Evolutionary conservation across 805 yeast genomes (phyloP), one percentile per base, ranked within the genome.

Genomic region (Candida sithepensis): DNA sequence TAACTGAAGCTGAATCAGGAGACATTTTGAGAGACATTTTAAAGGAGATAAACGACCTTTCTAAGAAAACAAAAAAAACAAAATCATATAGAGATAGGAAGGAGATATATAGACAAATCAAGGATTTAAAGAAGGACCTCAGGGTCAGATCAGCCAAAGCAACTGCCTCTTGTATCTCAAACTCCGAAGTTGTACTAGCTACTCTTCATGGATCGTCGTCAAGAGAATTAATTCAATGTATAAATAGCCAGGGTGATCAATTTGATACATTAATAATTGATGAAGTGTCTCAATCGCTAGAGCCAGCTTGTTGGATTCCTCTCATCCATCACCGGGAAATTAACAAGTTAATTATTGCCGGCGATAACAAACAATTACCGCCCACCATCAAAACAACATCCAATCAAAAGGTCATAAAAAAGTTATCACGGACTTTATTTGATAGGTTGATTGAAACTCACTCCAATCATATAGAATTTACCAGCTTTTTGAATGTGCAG

Each of bases 221-320:
- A 0, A 71, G 82, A 56, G 90, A 85, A 42, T 65, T 90, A 9
- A 71, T 77, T n/a, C 72, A 78, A 3, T 67, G 82, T 38, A 60
- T 67, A 4, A 62, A 65, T 28, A 66, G 65, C 23, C 41, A 43
- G 18, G 63, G 59, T 8, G 69, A 66, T 32, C 60, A 82, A 12
- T 88, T 92, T 59, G 88, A 88, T 53, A 81, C 96, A 0, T 72
- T 92, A 28, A 86, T 94, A 12, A 91, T 92, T 32, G 99, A 92
- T 67, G 99, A 92, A 65, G 97, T 92, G 0, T 89, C 97, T 0
- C 99, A 92, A 64, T 77, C 97, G 10, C 67, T 92, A 46, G 97
- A 92, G 59, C 96, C 97, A 1, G 96, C 92, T 55, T 90, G 97
- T 59, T 91, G 97, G 97, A 90, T 92, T 21, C 97, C 99, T 0